Base-by-base conservation (phyloP, 75 land plant species). In the Sequoia sempervirens region DNA sequence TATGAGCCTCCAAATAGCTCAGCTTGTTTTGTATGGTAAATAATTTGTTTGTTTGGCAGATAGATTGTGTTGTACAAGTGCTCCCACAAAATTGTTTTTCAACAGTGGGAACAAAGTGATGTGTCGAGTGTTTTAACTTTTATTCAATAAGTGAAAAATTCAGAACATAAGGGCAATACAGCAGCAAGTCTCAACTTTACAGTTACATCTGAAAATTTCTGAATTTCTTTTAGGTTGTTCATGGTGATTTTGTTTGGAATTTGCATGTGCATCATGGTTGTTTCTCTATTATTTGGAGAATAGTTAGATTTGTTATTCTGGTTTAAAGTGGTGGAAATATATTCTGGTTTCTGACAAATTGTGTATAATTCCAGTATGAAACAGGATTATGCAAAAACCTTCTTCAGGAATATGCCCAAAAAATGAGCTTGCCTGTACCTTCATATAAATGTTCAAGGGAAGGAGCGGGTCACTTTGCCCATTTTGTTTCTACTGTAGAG, bases 331-430 rank as follows among this genome's bases (percentile, higher is more conserved):
- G 20, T 7, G 26, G 82, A 28, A 26, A 17, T 53, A 2, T 81
- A 11, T 34, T 70, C 76, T 40, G 26, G 43, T 34, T 34, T 70
- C 50, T 64, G 12, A 72, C 47, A 30, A 9, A 20, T 28, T 83
- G 20, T 81, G 30, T 10, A 26, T 68, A 50, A 61, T n/a, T 88
- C 46, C 95, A 95, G 96, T 96, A 93, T 83, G 94, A 95, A 86
- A 89, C 92, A 79, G 97, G 97, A 2, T 82, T 95, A 40, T 94
- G 95, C 85, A 95, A 95, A 83, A 95, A 95, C 84, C 78, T 94
- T 13, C 89, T 95, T 15, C 97, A 95, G 84, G 96, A 95, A 72
- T 95, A 92, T 87, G 91, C 96, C 18, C 96, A 93, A 75, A 94
- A 95, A 85, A 87, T 89, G 92, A 88, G 88, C 37, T 89, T 86